Evolutionary conservation across 768 basidiomycete genomes (phyloP).

Genomic region (Lentinus tigrinus): DNA sequence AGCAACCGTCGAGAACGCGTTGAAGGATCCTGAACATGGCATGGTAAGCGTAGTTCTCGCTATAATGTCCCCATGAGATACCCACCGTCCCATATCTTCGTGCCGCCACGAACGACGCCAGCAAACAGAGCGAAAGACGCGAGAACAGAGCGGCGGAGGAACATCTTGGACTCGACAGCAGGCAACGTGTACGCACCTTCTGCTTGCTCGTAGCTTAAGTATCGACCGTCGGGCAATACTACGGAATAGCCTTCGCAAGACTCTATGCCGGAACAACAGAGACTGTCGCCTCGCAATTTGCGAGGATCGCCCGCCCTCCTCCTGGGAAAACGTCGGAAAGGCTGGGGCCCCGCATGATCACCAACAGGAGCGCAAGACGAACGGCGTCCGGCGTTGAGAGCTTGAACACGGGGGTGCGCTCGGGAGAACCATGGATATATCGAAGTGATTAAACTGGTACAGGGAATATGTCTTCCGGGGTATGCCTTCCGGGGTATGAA

Average conservation of each 20-base stretch:
- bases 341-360: slow-evolving; percentile 17
- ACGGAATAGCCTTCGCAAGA: not conserved
- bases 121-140: slow-evolving; percentile 20
- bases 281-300: not conserved
- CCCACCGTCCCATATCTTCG: slow-evolving; percentile 50
- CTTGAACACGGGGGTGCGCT: slow-evolving; percentile 22
- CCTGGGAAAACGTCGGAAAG: slow-evolving; percentile 13
- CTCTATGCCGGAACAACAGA: not conserved
- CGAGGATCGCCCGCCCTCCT: slow-evolving; percentile 12
- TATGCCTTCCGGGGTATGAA: slow-evolving; percentile 16
- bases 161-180: slow-evolving; percentile 29
- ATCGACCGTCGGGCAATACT: not conserved
- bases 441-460: slow-evolving; percentile 18
- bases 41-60: too few species aligned
- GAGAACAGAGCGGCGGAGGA: slow-evolving; percentile 24
- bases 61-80: not conserved
- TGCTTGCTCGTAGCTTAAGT: not conserved
- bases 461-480: slow-evolving; percentile 14
- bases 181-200: not conserved
- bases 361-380: not conserved
- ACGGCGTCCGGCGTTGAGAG: slow-evolving; percentile 6
- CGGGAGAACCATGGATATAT: slow-evolving; percentile 25
- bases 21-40: slow-evolving; percentile 37
- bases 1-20: slow-evolving; percentile 41
- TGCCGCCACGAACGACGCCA: slow-evolving; percentile 43